A percentile compares a stretch with the other conserved stretches of the same genome.
Conservation (phyloP, 2,329 filamentous ascomycete species). For the Colletotrichum sp. region DNA sequence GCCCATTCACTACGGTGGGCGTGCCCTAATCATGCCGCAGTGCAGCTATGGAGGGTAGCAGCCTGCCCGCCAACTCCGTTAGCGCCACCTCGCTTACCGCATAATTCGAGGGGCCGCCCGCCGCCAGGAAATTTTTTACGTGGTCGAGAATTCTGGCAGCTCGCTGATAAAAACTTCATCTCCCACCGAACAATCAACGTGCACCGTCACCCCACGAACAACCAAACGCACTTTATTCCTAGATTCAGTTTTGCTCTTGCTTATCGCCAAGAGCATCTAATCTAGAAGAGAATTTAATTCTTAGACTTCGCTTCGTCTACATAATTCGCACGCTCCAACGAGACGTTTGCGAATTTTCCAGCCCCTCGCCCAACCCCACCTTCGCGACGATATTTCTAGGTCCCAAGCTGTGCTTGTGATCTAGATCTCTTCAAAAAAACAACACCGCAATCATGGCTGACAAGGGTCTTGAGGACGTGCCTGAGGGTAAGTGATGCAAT, state of each 20-base stretch:
- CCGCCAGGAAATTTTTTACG: conserved; percentile 41
- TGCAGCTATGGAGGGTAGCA: not conserved
- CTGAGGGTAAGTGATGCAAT: conserved; percentile 64
- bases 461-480: conserved; percentile 98
- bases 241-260: conserved; percentile 48
- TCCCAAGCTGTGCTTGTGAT: conserved; percentile 83
- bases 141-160: conserved; percentile 22
- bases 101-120: conserved; percentile 22
- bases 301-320: conserved; percentile 31
- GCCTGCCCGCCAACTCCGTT: conserved; percentile 8
- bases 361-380: conserved; percentile 31
- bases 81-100: conserved; percentile 21
- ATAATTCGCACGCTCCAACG: conserved; percentile 20
- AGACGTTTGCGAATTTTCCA: conserved; percentile 41
- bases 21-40: conserved; percentile 18
- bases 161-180: conserved; percentile 24
- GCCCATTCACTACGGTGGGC: conserved; percentile 3
- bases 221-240: conserved; percentile 36
- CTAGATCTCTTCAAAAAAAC: conserved; percentile 60
- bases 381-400: conserved; percentile 52
- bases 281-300: conserved; percentile 45
- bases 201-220: conserved; percentile 30
- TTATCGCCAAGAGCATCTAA: conserved; percentile 48
- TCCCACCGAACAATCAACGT: conserved; percentile 28
- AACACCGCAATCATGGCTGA: conserved; percentile 95